Evolutionary conservation across 371 early-diverging fungal genomes (phyloP), one percentile per base, ranked within the genome.

Genomic region (Actinomucor elegans): DNA sequence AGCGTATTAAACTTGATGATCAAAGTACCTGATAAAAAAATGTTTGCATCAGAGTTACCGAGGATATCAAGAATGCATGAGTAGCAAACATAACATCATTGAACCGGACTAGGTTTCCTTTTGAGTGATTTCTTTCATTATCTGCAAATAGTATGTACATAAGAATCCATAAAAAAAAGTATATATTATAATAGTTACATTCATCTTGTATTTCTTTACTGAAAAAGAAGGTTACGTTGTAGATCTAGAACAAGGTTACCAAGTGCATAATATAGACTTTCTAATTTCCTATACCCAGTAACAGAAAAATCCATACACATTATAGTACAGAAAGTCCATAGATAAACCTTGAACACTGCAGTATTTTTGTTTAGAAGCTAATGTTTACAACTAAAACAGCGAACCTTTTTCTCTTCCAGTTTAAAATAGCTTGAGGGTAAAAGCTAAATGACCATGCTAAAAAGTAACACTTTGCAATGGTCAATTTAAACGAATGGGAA

Each of bases 51-150:
- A 92, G 61, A 0, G 92, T 89, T 9, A 93, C 55, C 4, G 64
- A 43, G 1, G 91, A 83, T 4, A 94, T 64, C 2, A 78, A 20
- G 26, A 93, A 73, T 5, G 96, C 94, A 69, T 97, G 96, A 21
- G 84, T 68, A 4, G 92, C 81, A 69, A 97, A 97, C 24, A 89
- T 73, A 31, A 95, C 88, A 72, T 97, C 98, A 57, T 96, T 94
- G 52, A 84, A 70, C 23, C 87, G 84, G 2, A 97, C 91, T 20
- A 93, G 71, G 53, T 86, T 88, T 5, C 78, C 76, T n/a, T 77
- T 79, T 3, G 83, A 86, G 26, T 80, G 61, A 51, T 92, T 81
- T 23, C 92, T 85, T 35, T 71, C 67, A 29, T 67, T 80, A 69
- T 93, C 76, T 76, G 49, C 11, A 0, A 21, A 23, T 11, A 27